Base-by-base conservation (phyloP, 192 early-diverging fungal genomes). In the Coemansia sp. region DNA sequence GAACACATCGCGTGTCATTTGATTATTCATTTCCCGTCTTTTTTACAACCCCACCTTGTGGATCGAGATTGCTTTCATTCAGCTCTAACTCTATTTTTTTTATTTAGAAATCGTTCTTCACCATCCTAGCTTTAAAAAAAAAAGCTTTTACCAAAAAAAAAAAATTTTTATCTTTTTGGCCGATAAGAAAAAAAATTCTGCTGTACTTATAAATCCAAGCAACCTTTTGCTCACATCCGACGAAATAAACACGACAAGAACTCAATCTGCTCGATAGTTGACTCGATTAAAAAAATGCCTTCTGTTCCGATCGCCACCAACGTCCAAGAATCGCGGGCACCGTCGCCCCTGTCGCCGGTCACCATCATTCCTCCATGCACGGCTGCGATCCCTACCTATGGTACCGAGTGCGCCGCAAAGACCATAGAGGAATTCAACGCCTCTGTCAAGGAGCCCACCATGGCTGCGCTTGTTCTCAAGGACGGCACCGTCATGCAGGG, bases 401-500 rank as follows among this genome's bases (percentile, higher is more conserved):
- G 80, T 22, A 61, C 75, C n/a, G 36, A 60, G 52, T 70, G 80
- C 46, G 71, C 53, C 9, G 80, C 75, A 64, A 73, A 69, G 69
- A 61, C 65, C 6, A 61, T 74, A 20, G 75, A 75, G 34, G 78
- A 81, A 66, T 61, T 73, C 54, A 65, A 63, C 62, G 65, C 76
- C 61, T 53, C 66, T 40, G 63, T 55, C 54, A 46, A 69, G 25
- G 55, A 54, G 49, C 80, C 80, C 15, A 73, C 80, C 22, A 45
- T 74, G 22, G 89, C 89, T 9, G 83, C 91, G n/a, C 81, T 99
- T 59, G 85, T 90, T 38, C 84, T 97, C 35, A 83, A 92, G 57
- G 94, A 98, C 81, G 96, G 94, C 35, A 82, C 90, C 22, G 84
- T 88, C 46, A 91, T 87, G 71, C 86, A 93, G 65, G 97, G 95